Evolutionary conservation across 208 protist genomes (phyloP), one percentile per base, ranked within the genome.

Genomic region (Leptomonas seymouri): DNA sequence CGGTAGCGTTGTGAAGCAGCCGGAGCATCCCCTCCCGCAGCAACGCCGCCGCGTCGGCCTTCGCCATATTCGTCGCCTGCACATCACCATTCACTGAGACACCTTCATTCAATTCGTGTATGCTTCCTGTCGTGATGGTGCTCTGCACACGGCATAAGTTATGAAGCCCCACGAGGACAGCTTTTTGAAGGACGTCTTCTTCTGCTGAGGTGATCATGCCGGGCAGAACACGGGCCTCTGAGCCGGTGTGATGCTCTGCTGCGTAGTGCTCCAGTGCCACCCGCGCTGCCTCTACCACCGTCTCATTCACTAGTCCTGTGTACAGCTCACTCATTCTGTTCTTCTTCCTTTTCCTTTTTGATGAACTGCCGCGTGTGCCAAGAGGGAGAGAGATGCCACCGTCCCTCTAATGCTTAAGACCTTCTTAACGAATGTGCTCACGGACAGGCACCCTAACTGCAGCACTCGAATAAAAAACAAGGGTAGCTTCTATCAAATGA

Each of bases 261-360:
- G 31, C 46, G 55, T 63, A 63, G 25, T 49, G 14, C 16, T 75
- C 70, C 20, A 75, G 61, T 8, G 48, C 63, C 27, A 66, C 55
- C 18, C 56, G 72, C 48, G 69, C 57, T 15, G 63, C 56, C 61
- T 67, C 61, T 59, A 69, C 36, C 16, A 69, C 57, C 55, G 75
- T 72, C 63, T 44, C 42, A 25, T 62, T 67, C 25, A 70, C 69
- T 39, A 73, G 23, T 23, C 20, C 44, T n/a, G 45, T n/a, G 39
- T 54, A 20, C 30, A 71, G 30, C 27, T 58, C 51, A 44, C 39
- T 50, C 49, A 60, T 58, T 20, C 2, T 27, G 2, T 27, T 39
- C n/a, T 31, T 25, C 34, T 12, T 3, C 34, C 9, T 39, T 39
- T 39, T 39, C 9, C 34, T 39, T 9, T 39, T 3, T 39, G 9